Conservation (phyloP, 345 rosid genomes). For the Microthlaspi erraticum region DNA sequence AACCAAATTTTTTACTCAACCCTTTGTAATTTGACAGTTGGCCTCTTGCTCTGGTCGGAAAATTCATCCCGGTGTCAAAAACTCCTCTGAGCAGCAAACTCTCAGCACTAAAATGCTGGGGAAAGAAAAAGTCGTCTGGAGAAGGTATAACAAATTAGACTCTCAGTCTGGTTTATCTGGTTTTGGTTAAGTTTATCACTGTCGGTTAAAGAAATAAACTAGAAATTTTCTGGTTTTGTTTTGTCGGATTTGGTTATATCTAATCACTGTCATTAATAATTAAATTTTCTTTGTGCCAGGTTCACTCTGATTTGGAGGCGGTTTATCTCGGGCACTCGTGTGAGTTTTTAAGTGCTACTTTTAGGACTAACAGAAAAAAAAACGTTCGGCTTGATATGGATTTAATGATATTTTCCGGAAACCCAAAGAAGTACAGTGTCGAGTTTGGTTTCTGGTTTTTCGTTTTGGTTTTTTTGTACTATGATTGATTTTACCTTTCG, state of each 20-base stretch:
- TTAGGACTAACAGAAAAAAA: conserved; percentile 41
- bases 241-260: too few species aligned
- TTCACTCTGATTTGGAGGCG: conserved; percentile 34
- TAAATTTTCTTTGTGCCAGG: conserved; percentile 10
- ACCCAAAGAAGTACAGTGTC: conserved; percentile 32
- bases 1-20: not conserved
- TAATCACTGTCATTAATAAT: not conserved
- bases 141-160: conserved; percentile 33
- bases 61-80: conserved; percentile 71
- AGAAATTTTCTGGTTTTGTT: too few species aligned
- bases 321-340: not conserved
- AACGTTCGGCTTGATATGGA: conserved; percentile 34
- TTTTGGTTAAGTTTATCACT: too few species aligned
- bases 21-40: conserved; percentile 55
- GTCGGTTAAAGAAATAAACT: too few species aligned
- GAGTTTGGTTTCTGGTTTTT: conserved; percentile 16
- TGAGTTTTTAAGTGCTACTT: conserved; percentile 25
- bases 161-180: too few species aligned
- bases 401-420: conserved; percentile 27
- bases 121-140: conserved; percentile 41
- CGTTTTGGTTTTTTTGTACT: not conserved
- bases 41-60: conserved; percentile 86
- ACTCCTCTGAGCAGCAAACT: conserved; percentile 52
- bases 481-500: not conserved
- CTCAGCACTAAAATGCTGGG: conserved; percentile 35